These are phyloP conservation scores for Hordeum marinum DNA, from an alignment of 176 grass and related monocot species.

Conservation along the genomic window DNA sequence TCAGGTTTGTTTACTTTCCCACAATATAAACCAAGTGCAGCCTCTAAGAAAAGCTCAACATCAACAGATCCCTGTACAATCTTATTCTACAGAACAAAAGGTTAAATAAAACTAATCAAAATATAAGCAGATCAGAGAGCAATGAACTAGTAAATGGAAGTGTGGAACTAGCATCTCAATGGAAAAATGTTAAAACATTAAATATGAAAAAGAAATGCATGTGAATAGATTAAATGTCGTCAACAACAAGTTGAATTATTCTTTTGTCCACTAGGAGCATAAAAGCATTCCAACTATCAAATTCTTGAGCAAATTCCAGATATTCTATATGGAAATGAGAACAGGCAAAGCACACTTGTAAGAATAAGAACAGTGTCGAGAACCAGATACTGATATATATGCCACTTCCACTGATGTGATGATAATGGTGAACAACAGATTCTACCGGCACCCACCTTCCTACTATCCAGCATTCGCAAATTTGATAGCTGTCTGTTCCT, in stretches of 20 bases:
- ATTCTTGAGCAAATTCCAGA: constrained; percentile 21
- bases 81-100: constrained; percentile 58
- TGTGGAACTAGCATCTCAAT: constrained; percentile 10
- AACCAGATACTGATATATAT: constrained; percentile 37
- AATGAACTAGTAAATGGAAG: constrained; percentile 19
- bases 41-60: constrained; percentile 72
- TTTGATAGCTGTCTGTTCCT: constrained; percentile 51
- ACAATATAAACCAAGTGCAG: constrained; percentile 62
- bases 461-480: constrained; percentile 50
- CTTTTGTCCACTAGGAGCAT: constrained; percentile 1
- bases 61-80: constrained; percentile 72
- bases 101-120: constrained; percentile 42
- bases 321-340: background rate
- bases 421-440: background rate
- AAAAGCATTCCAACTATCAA: constrained; percentile 8
- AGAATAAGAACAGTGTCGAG: background rate
- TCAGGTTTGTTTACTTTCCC: constrained; percentile 60
- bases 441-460: constrained; percentile 53
- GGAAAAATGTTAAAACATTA: background rate
- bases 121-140: constrained; percentile 23
- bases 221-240: background rate
- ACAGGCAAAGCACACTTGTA: background rate
- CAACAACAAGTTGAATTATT: background rate
- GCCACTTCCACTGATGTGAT: constrained; percentile 9
- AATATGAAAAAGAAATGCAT: constrained; percentile 12